Evolutionary conservation across 805 yeast species (phyloP).

Genomic region (Ogataea trehaloabstinens): DNA sequence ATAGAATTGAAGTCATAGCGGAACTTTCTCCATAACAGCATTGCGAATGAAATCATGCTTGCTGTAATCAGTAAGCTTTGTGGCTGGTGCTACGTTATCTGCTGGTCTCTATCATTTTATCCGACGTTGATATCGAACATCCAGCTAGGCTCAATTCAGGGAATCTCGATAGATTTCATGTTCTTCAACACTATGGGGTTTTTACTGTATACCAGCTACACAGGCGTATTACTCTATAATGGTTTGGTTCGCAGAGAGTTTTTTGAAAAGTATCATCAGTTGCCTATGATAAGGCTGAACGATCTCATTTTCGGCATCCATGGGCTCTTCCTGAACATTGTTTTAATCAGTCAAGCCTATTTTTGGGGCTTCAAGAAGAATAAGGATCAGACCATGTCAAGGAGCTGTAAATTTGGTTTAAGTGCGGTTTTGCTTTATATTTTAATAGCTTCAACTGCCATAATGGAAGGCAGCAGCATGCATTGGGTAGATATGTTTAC

Average conservation of each 20-base stretch:
- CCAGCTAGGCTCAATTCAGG: conserved; percentile 32
- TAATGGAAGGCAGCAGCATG: conserved; percentile 14
- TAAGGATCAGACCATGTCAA: conserved; percentile 29
- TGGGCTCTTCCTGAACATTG: conserved; percentile 26
- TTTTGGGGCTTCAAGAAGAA: conserved; percentile 34
- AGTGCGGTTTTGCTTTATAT: conserved; percentile 14
- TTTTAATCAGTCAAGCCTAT: conserved; percentile 32
- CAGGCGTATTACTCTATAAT: conserved; percentile 22
- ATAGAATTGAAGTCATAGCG: too few species aligned
- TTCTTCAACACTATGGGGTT: conserved; percentile 35
- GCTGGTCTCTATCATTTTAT: conserved; percentile 33
- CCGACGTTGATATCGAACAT: conserved; percentile 33
- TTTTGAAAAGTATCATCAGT: conserved; percentile 22
- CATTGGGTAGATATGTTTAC: conserved; percentile 34
- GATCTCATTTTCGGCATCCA: conserved; percentile 33
- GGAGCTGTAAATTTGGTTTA: conserved; percentile 21
- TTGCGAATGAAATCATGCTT: too few species aligned
- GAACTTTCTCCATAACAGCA: too few species aligned
- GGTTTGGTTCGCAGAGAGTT: conserved; percentile 29
- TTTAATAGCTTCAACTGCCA: conserved; percentile 9
- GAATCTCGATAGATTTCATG: conserved; percentile 34
- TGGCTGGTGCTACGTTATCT: conserved; percentile 32
- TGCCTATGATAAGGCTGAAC: conserved; percentile 31
- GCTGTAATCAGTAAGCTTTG: conserved; percentile 16
- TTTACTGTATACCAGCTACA: conserved; percentile 29